Conservation (phyloP, 768 basidiomycete species). For the Phallus indusiatus region DNA sequence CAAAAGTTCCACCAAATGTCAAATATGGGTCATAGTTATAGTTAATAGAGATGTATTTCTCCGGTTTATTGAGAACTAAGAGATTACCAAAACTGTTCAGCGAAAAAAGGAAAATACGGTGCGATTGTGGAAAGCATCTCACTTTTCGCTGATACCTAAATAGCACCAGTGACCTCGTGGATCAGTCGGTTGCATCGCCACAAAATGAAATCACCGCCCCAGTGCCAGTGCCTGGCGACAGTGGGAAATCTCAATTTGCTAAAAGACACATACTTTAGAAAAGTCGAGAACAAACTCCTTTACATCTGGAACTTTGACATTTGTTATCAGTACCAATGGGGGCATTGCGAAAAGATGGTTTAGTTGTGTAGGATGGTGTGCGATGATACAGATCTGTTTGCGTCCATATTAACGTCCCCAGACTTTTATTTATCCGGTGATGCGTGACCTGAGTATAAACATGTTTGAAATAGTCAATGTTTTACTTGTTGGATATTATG, state of each 20-base stretch:
- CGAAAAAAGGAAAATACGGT: not conserved
- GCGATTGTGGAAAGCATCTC: slow-evolving; percentile 15
- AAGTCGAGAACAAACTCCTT: slow-evolving; percentile 38
- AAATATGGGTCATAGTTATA: slow-evolving; percentile 50
- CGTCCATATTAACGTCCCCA: too few species aligned
- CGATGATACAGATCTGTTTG: not conserved
- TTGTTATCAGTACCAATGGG: slow-evolving; percentile 29
- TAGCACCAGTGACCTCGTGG: not conserved
- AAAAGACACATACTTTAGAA: slow-evolving; percentile 37
- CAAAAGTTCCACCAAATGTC: slow-evolving; percentile 52
- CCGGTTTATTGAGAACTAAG: slow-evolving; percentile 43
- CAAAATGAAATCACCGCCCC: not conserved
- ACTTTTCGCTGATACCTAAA: slow-evolving; percentile 38
- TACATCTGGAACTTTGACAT: slow-evolving; percentile 25
- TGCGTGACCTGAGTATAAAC: too few species aligned
- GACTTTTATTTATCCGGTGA: too few species aligned
- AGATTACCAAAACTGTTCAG: not conserved
- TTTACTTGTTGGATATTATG: too few species aligned
- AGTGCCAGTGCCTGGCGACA: too few species aligned
- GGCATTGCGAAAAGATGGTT: slow-evolving; percentile 22
- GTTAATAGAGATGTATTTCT: slow-evolving; percentile 42
- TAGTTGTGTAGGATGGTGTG: not conserved
- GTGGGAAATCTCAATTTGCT: not conserved
- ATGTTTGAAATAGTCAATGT: too few species aligned
- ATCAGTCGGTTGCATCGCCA: not conserved